phyloP scores from a whole-genome alignment of 805 yeast species.

The Limtongia smithiae region DNA sequence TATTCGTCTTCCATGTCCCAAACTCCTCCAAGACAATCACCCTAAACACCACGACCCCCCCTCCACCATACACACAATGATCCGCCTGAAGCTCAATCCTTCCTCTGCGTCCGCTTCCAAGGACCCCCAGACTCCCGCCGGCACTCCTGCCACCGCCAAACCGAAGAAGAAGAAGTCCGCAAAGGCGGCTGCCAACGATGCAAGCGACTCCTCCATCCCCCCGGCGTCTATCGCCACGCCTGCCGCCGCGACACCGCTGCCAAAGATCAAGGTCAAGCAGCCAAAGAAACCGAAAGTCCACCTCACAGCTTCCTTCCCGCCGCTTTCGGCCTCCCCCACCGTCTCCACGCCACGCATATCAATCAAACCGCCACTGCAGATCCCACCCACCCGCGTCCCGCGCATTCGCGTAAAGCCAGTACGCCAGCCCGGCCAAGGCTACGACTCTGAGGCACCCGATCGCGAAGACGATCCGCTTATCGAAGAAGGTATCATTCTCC shows the following conservation, averaged over 20 bases:
- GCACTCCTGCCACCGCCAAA: slow-evolving; percentile 2
- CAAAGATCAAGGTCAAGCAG: slow-evolving; percentile 23
- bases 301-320: slow-evolving; percentile 5
- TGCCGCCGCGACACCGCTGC: slow-evolving; percentile 3
- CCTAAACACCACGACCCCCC: no score
- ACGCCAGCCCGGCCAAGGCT: slow-evolving; percentile 88
- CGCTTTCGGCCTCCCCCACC: not conserved
- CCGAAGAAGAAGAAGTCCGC: slow-evolving; percentile 3
- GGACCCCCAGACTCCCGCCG: not conserved
- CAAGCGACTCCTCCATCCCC: no score
- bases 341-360: slow-evolving; percentile 23
- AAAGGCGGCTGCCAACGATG: not conserved
- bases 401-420: slow-evolving; percentile 54
- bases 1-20: no score
- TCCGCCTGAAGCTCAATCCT: slow-evolving; percentile 15
- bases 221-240: not conserved
- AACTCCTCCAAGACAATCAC: no score
- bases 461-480: slow-evolving; percentile 89
- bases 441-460: slow-evolving; percentile 95
- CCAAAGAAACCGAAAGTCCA: slow-evolving; percentile 15
- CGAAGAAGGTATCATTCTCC: slow-evolving; percentile 78
- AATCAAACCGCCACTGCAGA: slow-evolving; percentile 21
- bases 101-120: not conserved
- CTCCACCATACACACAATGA: slow-evolving; percentile 10
- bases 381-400: slow-evolving; percentile 35